Conservation (phyloP, 2,329 filamentous ascomycete species). For the Penicillium thymicola region DNA sequence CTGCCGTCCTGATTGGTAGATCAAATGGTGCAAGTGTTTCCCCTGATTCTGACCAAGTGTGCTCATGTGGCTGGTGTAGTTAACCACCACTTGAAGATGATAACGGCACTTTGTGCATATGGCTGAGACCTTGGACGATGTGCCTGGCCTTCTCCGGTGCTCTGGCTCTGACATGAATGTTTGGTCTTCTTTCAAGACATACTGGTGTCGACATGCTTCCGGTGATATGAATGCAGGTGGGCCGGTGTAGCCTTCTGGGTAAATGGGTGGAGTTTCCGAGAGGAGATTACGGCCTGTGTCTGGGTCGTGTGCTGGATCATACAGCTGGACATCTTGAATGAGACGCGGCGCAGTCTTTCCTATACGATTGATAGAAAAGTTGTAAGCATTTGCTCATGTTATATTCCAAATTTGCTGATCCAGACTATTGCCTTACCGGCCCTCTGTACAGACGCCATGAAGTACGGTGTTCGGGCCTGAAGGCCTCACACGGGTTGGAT, state of each 20-base stretch:
- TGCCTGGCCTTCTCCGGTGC: slow-evolving; percentile 40
- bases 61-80: slow-evolving; percentile 46
- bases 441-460: slow-evolving; percentile 33
- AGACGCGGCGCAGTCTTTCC: slow-evolving; percentile 53
- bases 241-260: slow-evolving; percentile 35
- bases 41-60: slow-evolving; percentile 47
- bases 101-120: slow-evolving; percentile 61
- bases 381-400: slow-evolving; percentile 2
- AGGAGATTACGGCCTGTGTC: slow-evolving; percentile 54
- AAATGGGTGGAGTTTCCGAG: slow-evolving; percentile 56
- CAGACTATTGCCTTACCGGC: slow-evolving; percentile 30
- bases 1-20: slow-evolving; percentile 40
- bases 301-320: slow-evolving; percentile 45
- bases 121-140: slow-evolving; percentile 56
- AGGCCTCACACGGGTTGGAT: neutral
- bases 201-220: slow-evolving; percentile 57
- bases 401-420: neutral
- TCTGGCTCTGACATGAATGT: slow-evolving; percentile 47
- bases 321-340: slow-evolving; percentile 45
- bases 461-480: slow-evolving; percentile 10
- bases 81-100: slow-evolving; percentile 59
- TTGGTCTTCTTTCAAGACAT: slow-evolving; percentile 56
- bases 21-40: slow-evolving; percentile 62
- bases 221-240: slow-evolving; percentile 37
- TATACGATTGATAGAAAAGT: slow-evolving; percentile 20